Evolutionary conservation across 1,139 yeast genomes (phyloP), one percentile per base, ranked within the genome.

Genomic region (Zygosaccharomyces sapae): DNA sequence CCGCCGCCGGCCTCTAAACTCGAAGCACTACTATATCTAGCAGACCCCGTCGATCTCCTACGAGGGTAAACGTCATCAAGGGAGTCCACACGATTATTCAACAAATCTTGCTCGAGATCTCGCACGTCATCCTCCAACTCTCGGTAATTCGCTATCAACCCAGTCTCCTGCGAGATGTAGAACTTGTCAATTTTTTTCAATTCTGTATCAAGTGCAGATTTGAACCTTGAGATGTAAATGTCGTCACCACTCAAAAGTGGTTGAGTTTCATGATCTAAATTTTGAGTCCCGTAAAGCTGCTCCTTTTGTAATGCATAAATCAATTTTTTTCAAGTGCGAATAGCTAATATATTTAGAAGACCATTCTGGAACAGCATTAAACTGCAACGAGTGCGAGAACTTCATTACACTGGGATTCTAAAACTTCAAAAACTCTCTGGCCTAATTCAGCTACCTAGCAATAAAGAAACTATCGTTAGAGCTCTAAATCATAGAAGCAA

Each of bases 311-410:
- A 68, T 22, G 81, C 74, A 61, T 83, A 83, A 31, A 81, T 80
- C 40, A 80, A 70, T 22, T 66, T 82, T 82, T 64, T 83, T 83
- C 54, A 83, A 67, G 39, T 83, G 80, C 4, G 86, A 80, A 61
- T 83, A 83, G n/a, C 86, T 83, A 48, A 83, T 77, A 61, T 83
- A 83, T 63, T 81, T 81, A 16, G 85, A 80, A 10, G 85, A 76
- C 89, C 89, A 83, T 66, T 83, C 89, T 1, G 89, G 88, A 2
- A 83, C 89, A 30, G 88, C 86, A 60, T 83, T 83, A 62, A 83
- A 82, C 71, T 82, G 87, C 55, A 83, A 66, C 5, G 87, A 81
- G 61, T 83, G 88, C 2, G 88, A 81, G 63, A 83, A 83, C 73
- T 83, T 83, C 89, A 83, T 83, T 12, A 24, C 34, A 18, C 22